A percentile compares a stretch with the other conserved stretches of the same genome.
Conservation (phyloP, 2,329 filamentous ascomycete species). For the Diplodia sapinea region DNA sequence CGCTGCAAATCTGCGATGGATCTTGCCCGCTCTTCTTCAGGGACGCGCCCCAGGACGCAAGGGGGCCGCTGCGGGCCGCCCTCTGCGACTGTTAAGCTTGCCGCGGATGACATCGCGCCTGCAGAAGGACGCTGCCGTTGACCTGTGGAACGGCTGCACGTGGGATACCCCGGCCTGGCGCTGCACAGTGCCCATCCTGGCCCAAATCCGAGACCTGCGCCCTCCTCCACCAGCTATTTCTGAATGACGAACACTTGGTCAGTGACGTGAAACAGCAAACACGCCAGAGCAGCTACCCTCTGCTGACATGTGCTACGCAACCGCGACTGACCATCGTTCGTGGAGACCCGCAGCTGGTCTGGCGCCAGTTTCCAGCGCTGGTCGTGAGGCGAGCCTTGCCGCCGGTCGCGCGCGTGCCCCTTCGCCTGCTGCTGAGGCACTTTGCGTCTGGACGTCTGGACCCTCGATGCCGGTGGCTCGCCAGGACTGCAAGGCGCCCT, state of each 20-base stretch:
- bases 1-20: not conserved
- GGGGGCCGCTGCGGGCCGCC: conserved; percentile 21
- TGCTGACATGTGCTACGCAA: conserved; percentile 12
- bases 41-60: conserved; percentile 13
- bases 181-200: conserved; percentile 20
- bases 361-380: not conserved
- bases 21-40: conserved; percentile 22
- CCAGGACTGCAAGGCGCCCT: not conserved
- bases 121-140: conserved; percentile 24
- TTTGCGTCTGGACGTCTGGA: conserved; percentile 6
- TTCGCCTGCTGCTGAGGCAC: conserved; percentile 16
- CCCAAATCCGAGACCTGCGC: conserved; percentile 7
- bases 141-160: conserved; percentile 24
- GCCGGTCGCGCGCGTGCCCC: conserved; percentile 8
- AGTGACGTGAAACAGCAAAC: conserved; percentile 23
- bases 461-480: conserved; percentile 1
- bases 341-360: conserved; percentile 2
- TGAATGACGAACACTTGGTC: conserved; percentile 16
- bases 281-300: not conserved
- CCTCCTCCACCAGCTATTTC: not conserved
- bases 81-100: conserved; percentile 22
- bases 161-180: conserved; percentile 14
- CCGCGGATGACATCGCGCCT: conserved; percentile 19
- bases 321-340: conserved; percentile 3
- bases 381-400: conserved; percentile 4